These are phyloP conservation scores for Candida frijolesensis DNA, from an alignment of 1,139 yeast species.

Conservation along the genomic window DNA sequence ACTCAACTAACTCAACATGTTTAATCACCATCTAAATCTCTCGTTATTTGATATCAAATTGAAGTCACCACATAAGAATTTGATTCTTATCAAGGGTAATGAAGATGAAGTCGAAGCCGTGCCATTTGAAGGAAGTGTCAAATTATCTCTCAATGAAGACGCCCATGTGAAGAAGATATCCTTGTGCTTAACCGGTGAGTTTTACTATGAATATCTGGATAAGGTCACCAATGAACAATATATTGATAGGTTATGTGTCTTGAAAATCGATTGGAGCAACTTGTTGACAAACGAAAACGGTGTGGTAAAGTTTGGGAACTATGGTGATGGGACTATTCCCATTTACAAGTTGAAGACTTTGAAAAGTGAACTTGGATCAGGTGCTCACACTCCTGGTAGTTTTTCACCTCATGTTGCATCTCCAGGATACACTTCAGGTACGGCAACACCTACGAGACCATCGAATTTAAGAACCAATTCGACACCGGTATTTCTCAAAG, in stretches of 20 bases:
- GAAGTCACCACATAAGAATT: conserved; percentile 55
- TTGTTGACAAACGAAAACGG: conserved; percentile 53
- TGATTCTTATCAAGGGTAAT: conserved; percentile 56
- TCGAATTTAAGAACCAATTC: conserved; percentile 11
- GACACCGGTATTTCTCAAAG: conserved; percentile 9
- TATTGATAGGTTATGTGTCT: conserved; percentile 49
- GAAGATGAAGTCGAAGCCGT: conserved; percentile 59
- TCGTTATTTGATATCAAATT: conserved; percentile 41
- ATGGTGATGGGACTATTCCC: conserved; percentile 36
- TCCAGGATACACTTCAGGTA: conserved; percentile 11
- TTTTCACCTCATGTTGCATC: conserved; percentile 15
- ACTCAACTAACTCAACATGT: conserved; percentile 19
- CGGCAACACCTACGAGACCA: conserved; percentile 15
- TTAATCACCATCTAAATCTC: conserved; percentile 25
- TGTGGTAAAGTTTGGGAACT: conserved; percentile 40
- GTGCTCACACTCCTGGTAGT: conserved; percentile 18
- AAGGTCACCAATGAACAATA: conserved; percentile 45
- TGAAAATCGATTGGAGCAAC: conserved; percentile 64
- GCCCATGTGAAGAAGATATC: conserved; percentile 50
- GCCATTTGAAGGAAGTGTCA: conserved; percentile 57
- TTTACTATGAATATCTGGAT: conserved; percentile 55
- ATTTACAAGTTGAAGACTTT: conserved; percentile 17
- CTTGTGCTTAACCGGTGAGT: conserved; percentile 54
- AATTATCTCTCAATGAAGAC: conserved; percentile 55
- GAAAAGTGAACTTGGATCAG: conserved; percentile 8